Conservation (phyloP, 176 grass and related monocot species). For the Dactylis glomerata region DNA sequence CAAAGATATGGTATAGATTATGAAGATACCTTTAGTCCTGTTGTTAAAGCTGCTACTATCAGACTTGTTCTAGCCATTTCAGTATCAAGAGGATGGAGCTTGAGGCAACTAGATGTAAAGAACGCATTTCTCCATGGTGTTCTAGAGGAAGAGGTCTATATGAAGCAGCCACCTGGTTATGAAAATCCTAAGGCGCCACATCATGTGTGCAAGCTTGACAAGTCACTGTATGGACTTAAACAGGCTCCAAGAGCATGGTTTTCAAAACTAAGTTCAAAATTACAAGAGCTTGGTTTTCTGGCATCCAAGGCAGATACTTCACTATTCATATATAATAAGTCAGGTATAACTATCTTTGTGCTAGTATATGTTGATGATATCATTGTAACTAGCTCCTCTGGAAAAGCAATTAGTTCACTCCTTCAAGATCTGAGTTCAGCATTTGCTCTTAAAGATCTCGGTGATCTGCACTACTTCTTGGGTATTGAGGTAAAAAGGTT, state of each 20-base stretch:
- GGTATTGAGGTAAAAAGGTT: too few species aligned
- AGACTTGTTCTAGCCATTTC: too few species aligned
- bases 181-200: neutral
- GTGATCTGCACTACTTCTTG: neutral
- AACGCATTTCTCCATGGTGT: too few species aligned
- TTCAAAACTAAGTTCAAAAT: neutral
- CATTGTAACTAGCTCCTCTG: neutral
- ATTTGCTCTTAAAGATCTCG: neutral
- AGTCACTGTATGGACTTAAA: neutral
- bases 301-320: neutral
- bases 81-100: too few species aligned
- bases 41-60: too few species aligned
- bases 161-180: neutral
- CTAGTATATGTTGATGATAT: neutral
- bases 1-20: too few species aligned
- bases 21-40: too few species aligned
- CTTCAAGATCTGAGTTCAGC: neutral
- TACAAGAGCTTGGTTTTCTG: neutral
- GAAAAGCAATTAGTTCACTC: neutral
- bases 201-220: neutral
- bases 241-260: neutral
- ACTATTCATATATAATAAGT: too few species aligned
- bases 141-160: neutral
- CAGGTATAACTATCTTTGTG: too few species aligned
- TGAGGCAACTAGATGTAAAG: too few species aligned